A percentile compares a stretch with the other conserved stretches of the same genome.
Conservation (phyloP, 441 rosid genomes). For the Sinapis alba region DNA sequence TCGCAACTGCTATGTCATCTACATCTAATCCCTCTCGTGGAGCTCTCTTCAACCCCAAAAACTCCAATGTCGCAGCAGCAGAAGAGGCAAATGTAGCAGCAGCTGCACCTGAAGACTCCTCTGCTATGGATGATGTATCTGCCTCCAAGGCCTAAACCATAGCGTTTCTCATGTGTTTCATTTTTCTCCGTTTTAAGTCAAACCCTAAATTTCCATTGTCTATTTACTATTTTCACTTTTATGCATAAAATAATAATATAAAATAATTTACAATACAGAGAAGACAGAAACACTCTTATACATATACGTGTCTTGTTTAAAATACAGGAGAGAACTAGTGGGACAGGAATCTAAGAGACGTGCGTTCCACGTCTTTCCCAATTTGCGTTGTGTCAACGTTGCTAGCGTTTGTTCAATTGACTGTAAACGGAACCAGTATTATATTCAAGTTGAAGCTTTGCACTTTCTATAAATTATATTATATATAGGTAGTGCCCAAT, state of each 20-base stretch:
- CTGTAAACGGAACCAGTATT: neutral
- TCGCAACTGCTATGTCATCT: conserved; percentile 82
- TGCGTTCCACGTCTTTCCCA: neutral
- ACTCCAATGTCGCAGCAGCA: neutral
- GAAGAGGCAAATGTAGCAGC: conserved; percentile 33
- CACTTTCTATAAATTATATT: neutral
- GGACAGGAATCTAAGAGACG: conserved; percentile 19
- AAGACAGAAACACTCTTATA: conserved; percentile 26
- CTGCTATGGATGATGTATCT: conserved; percentile 68
- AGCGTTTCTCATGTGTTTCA: neutral
- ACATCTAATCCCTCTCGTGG: conserved; percentile 55
- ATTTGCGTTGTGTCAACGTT: neutral
- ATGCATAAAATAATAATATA: neutral
- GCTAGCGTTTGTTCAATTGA: neutral
- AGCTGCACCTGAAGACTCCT: conserved; percentile 34
- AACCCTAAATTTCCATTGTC: conserved; percentile 13
- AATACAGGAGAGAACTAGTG: conserved; percentile 26
- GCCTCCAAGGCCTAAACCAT: conserved; percentile 65
- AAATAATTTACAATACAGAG: neutral
- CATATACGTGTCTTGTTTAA: conserved; percentile 18
- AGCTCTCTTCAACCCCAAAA: conserved; percentile 37
- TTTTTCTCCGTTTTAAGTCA: conserved; percentile 25
- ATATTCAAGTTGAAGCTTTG: neutral
- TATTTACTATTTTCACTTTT: conserved; percentile 30
- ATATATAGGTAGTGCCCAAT: neutral